Evolutionary conservation across 345 rosid species (phyloP), one percentile per base, ranked within the genome.

Genomic region (Eucalyptus guilfoylei): DNA sequence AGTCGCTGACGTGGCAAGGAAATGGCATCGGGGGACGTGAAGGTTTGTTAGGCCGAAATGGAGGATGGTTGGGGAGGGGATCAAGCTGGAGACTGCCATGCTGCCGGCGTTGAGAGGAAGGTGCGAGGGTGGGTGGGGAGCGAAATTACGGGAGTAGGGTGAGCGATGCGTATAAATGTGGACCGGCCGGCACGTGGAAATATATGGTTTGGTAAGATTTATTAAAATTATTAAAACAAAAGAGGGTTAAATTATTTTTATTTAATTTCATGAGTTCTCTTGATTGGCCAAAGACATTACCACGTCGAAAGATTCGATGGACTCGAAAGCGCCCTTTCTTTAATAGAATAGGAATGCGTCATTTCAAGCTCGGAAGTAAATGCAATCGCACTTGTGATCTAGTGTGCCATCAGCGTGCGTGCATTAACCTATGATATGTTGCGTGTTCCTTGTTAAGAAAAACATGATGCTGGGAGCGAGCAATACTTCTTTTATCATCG

Each of bases 231-330:
- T 60, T 5, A 28, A 6, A 26, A 28, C 1, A 6, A 6, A 28
- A 1, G 32, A 28, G 14, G 32, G 4, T 15, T 3, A 15, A 60
- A 60, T 21, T 21, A 8, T 3, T 76, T 21, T 6, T 3, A 15
- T 23, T 37, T 37, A 76, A 37, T 34, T 16, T 40, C 80, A 3
- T 5, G 5, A 32, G 26, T 34, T 34, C 11, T 9, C 80, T 13
- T 6, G 1, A 9, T 19, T 6, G 1, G 3, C 80, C 2, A 72
- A 10, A 21, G 28, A 37, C 45, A 21, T 3, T 7, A 9, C 4
- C 3, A 16, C 24, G 23, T 2, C 26, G 4, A 11, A 2, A 10
- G 28, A 21, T 6, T 37, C 12, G 28, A 11, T 37, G 28, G 83
- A 76, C 47, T 76, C 45, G 13, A 21, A 72, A 9, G 10, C 0